These are phyloP conservation scores for Saccharomyces hybrid DNA, from an alignment of 1,139 yeast species.

Conservation along the genomic window DNA sequence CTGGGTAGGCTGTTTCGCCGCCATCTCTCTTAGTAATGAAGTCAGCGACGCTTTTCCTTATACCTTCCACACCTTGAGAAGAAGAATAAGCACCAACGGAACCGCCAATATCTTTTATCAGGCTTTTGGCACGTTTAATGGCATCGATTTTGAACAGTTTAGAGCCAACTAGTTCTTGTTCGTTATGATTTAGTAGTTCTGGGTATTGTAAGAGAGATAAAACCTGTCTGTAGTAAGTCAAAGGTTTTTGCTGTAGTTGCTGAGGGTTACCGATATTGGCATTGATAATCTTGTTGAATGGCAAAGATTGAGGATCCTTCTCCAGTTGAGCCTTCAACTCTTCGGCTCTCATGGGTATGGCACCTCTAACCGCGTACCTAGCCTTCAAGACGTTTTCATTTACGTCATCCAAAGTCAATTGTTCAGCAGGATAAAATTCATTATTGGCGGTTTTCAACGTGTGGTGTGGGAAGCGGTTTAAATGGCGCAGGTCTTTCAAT, in stretches of 20 bases:
- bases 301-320: slow-evolving; percentile 53
- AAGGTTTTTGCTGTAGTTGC: slow-evolving; percentile 85
- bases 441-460: slow-evolving; percentile 6
- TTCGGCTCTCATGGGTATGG: slow-evolving; percentile 88
- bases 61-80: slow-evolving; percentile 73
- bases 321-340: slow-evolving; percentile 54
- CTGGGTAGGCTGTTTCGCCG: slow-evolving; percentile 54
- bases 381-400: slow-evolving; percentile 75
- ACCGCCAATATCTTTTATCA: slow-evolving; percentile 54
- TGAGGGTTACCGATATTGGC: slow-evolving; percentile 98
- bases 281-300: slow-evolving; percentile 68
- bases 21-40: slow-evolving; percentile 69
- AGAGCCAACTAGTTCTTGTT: slow-evolving; percentile 17
- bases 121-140: slow-evolving; percentile 53
- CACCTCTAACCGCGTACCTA: slow-evolving; percentile 91
- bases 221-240: slow-evolving; percentile 92
- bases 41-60: slow-evolving; percentile 71
- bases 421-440: slow-evolving; percentile 29
- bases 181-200: slow-evolving; percentile 26
- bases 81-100: slow-evolving; percentile 92
- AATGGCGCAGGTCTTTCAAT: background rate
- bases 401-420: slow-evolving; percentile 43
- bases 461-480: slow-evolving; percentile 2
- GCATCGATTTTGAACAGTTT: slow-evolving; percentile 61
- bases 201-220: slow-evolving; percentile 83